These are phyloP conservation scores for Aspergillus tubingensis DNA, from an alignment of 2,329 filamentous ascomycete species.

Conservation along the genomic window DNA sequence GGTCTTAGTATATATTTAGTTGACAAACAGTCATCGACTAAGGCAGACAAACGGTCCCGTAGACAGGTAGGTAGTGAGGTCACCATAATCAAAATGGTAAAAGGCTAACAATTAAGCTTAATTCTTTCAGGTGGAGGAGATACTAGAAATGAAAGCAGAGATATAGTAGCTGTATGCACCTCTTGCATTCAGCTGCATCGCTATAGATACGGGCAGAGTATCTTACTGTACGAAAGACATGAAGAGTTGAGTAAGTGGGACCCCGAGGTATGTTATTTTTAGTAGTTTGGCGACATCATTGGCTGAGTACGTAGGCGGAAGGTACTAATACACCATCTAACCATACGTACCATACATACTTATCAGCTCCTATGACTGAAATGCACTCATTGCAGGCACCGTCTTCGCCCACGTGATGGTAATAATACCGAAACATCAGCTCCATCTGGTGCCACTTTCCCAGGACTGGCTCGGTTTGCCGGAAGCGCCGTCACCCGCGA, in stretches of 20 bases:
- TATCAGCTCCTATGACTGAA: neutral
- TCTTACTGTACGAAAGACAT: neutral
- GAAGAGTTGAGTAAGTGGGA: neutral
- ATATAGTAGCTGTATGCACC: no score
- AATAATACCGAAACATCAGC: neutral
- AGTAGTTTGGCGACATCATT: neutral
- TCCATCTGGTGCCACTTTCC: neutral
- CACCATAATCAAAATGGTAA: no score
- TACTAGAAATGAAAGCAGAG: no score
- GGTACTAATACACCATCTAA: neutral
- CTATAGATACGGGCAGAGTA: neutral
- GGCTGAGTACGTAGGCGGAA: neutral
- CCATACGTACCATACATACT: neutral
- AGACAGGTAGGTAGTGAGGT: no score
- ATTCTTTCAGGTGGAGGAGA: no score
- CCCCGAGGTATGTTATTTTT: neutral
- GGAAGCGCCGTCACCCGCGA: slow-evolving; percentile 34
- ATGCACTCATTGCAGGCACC: no score
- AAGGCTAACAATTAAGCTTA: no score
- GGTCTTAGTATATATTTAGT: no score
- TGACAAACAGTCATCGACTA: no score
- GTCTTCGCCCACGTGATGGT: neutral
- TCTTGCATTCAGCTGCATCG: no score
- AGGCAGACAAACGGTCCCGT: no score
- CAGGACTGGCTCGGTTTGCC: slow-evolving; percentile 21